These are phyloP conservation scores for Endothia cerciana DNA, from an alignment of 2,329 filamentous ascomycete genomes.

Conservation along the genomic window DNA sequence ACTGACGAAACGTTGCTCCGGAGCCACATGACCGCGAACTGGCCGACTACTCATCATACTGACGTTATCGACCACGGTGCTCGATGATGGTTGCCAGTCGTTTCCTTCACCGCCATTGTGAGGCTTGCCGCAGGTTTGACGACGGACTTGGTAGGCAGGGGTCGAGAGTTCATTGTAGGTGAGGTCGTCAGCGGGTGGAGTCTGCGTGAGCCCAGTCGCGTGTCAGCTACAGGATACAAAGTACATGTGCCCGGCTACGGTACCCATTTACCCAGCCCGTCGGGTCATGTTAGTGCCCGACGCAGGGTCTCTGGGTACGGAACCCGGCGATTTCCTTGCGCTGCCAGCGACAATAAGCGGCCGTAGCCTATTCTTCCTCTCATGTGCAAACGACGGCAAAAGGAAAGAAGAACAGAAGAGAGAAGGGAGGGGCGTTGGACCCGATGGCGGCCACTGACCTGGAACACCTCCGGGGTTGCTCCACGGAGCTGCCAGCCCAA, in stretches of 20 bases:
- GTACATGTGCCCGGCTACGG: constrained; percentile 13
- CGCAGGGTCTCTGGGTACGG: constrained; percentile 7
- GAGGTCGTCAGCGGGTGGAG: constrained; percentile 2
- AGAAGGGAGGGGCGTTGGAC: too few relatives aligned
- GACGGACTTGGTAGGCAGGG: neutral
- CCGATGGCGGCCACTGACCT: neutral
- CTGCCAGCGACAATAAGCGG: constrained; percentile 2
- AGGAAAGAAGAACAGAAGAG: neutral
- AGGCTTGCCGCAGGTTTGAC: neutral
- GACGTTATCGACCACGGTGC: neutral
- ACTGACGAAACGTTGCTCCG: constrained; percentile 3
- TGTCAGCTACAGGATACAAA: constrained; percentile 9
- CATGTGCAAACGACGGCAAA: neutral
- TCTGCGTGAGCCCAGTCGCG: constrained; percentile 5
- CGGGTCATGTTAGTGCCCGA: constrained; percentile 8
- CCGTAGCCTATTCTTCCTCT: neutral
- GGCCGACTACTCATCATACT: neutral
- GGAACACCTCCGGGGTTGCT: neutral
- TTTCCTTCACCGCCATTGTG: neutral
- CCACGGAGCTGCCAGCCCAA: neutral
- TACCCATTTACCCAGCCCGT: constrained; percentile 25
- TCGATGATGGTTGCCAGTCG: neutral
- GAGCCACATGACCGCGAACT: neutral
- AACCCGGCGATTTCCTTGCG: constrained; percentile 20
- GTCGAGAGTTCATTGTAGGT: neutral